phyloP scores from a whole-genome alignment of 306 rosid genomes.

The Trifolium fragiferum region DNA sequence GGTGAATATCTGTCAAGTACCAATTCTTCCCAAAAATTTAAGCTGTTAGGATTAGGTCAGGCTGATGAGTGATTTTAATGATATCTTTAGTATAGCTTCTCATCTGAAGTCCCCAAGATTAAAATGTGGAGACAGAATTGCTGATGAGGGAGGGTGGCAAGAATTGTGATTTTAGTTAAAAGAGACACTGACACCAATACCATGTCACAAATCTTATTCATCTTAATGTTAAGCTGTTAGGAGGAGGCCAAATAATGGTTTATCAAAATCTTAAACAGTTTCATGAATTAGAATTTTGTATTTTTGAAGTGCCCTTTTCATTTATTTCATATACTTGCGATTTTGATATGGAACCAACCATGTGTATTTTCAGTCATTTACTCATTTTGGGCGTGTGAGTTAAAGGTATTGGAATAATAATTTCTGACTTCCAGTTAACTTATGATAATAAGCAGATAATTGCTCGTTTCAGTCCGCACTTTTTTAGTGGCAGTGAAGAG shows the following conservation, averaged over 20 bases:
- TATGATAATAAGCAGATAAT: conserved; percentile 65
- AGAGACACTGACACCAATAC: neutral
- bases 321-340: conserved; percentile 5
- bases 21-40: neutral
- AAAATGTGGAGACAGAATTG: conserved; percentile 20
- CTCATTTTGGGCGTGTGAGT: conserved; percentile 38
- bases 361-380: conserved; percentile 38
- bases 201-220: conserved; percentile 20
- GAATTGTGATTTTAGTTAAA: conserved; percentile 1
- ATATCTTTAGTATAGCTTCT: conserved; percentile 25
- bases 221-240: conserved; percentile 8
- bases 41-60: conserved; percentile 9
- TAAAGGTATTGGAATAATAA: conserved; percentile 2
- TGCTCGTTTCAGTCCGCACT: conserved; percentile 82
- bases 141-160: conserved; percentile 5
- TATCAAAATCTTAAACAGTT: conserved; percentile 23
- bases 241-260: conserved; percentile 28
- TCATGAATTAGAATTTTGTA: conserved; percentile 18
- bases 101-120: neutral
- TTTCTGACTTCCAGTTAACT: conserved; percentile 34
- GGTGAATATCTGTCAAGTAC: conserved; percentile 16
- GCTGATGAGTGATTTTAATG: conserved; percentile 26
- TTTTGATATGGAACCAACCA: conserved; percentile 33
- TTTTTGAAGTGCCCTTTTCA: conserved; percentile 23
- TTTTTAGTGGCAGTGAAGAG: conserved; percentile 79